Conservation (phyloP, 495 filamentous ascomycete genomes). For the Penicillium soppii region DNA sequence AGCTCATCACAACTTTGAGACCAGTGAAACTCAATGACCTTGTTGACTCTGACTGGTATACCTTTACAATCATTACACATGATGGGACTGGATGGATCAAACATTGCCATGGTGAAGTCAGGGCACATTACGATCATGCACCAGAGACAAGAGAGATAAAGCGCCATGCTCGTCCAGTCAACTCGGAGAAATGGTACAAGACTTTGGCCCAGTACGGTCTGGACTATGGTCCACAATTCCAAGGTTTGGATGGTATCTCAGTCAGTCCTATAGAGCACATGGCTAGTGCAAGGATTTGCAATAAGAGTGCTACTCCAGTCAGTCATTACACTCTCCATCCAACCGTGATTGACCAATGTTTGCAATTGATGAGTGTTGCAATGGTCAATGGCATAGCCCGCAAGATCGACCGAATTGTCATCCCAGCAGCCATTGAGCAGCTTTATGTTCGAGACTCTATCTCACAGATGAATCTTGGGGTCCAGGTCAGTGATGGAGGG, state of each 20-base stretch:
- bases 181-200: conserved; percentile 32
- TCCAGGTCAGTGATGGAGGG: too few relatives aligned
- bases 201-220: conserved; percentile 34
- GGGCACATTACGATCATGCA: background rate
- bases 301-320: background rate
- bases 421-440: conserved; percentile 19
- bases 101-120: conserved; percentile 41
- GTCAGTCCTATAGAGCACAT: conserved; percentile 16
- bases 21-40: conserved; percentile 31
- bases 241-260: conserved; percentile 25
- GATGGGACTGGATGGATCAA: conserved; percentile 36
- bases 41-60: conserved; percentile 38
- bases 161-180: conserved; percentile 9
- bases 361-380: conserved; percentile 40
- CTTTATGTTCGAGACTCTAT: conserved; percentile 1
- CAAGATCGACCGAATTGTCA: conserved; percentile 10
- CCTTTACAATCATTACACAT: conserved; percentile 44
- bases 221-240: conserved; percentile 31
- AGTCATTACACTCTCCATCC: conserved; percentile 18
- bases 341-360: conserved; percentile 36
- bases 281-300: conserved; percentile 35
- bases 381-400: conserved; percentile 23
- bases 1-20: conserved; percentile 43
- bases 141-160: background rate
- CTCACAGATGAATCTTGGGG: too few relatives aligned